Evolutionary conservation across 108 stramenopile species (phyloP), one percentile per base, ranked within the genome.

Genomic region (Cyclotella kingstonii): DNA sequence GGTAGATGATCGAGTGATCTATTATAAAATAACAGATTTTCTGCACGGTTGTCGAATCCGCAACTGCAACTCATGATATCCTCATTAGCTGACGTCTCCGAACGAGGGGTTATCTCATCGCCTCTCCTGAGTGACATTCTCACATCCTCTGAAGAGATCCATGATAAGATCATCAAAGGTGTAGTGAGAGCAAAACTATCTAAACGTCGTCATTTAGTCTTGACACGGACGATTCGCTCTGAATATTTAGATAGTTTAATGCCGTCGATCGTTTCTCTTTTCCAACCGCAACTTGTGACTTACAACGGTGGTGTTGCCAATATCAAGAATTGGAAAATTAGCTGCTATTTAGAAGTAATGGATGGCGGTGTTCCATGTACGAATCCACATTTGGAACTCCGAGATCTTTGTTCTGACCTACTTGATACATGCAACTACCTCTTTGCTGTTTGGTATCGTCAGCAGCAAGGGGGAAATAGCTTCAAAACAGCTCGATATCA

Each of bases 331-430:
- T 94, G 93, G 93, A 94, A 87, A 60, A 90, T 94, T 31, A 83
- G 81, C n/a, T 90, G 87, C 63, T 94, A 94, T 63, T 38, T 94
- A 22, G 93, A 94, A 68, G 93, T 94, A 17, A 94, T 91, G 92
- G 70, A 80, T 33, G 87, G 87, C 26, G 92, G 92, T 7, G 57
- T 94, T 12, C 92, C 92, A 22, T 87, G 85, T 46, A 85, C 87
- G 11, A 81, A 89, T 61, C 92, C 88, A 41, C 80, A 89, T 48
- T 3, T 60, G 6, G 38, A 43, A 4, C 44, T 90, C 5, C 66
- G 79, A 26, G 29, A 74, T 44, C 42, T 84, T 26, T 90, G 88
- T 53, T 50, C 12, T 28, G 82, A 84, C 0, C 57, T 94, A 18
- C 73, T 94, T 41, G 76, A 87, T 14, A 49, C 75, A 0, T 90